Evolutionary conservation across 208 protist species (phyloP), one percentile per base, ranked within the genome.

Genomic region (Herpetomonas tarakana): DNA sequence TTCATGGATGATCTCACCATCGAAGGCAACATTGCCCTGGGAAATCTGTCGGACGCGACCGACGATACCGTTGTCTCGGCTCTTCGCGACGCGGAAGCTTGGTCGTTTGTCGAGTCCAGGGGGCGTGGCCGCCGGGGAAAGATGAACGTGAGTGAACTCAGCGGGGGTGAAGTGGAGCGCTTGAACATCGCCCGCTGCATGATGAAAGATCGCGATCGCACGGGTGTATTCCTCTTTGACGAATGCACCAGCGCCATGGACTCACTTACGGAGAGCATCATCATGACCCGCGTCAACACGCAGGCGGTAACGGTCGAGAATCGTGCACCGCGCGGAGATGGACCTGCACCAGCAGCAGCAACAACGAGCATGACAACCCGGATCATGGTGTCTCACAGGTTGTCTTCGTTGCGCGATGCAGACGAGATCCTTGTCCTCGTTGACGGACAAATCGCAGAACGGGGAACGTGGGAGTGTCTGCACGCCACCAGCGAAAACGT

Each of bases 231-330:
- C 52, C 26, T 86, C 2, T 59, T 92, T 25, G 86, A 93, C 52
- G 86, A 93, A 58, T 76, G 72, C 41, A 79, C 80, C n/a, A 88
- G 70, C 59, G 77, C 72, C 9, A 27, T 93, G 25, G 86, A 93
- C 59, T 72, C 80, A 14, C 56, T 63, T 31, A 93, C 86, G 11
- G 82, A 90, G 47, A 26, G 60, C 29, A 59, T 25, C 18, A 65
- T 92, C 50, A 74, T 86, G 44, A 56, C 25, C 22, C 45, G 25
- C 14, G 12, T 27, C 16, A 7, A n/a, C 45, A 7, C n/a, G 1
- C 22, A 65, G 27, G n/a, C n/a, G n/a, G n/a, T n/a, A n/a, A n/a
- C n/a, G n/a, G n/a, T n/a, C n/a, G n/a, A n/a, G n/a, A n/a, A n/a
- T n/a, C n/a, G n/a, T n/a, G n/a, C n/a, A n/a, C n/a, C n/a, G n/a